phyloP scores from a whole-genome alignment of 208 protist genomes.

The Leishmania braziliensis region DNA sequence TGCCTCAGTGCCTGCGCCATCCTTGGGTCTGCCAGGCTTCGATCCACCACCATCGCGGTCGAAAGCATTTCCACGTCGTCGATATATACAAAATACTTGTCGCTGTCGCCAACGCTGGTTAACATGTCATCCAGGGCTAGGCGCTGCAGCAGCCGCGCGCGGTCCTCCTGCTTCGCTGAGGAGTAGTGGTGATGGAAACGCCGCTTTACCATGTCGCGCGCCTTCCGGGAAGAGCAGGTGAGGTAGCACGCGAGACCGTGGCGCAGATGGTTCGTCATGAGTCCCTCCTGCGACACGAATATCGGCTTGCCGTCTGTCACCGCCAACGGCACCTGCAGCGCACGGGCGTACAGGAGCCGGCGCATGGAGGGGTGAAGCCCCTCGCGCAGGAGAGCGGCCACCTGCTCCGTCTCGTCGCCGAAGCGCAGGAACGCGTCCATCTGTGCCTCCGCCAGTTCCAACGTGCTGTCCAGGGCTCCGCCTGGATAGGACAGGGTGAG shows the following conservation, averaged over 20 bases:
- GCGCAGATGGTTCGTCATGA: slow-evolving; percentile 37
- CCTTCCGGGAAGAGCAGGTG: slow-evolving; percentile 56
- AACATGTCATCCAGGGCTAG: slow-evolving; percentile 54
- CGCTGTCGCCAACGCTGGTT: slow-evolving; percentile 69
- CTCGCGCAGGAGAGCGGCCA: slow-evolving; percentile 51
- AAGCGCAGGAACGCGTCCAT: slow-evolving; percentile 55
- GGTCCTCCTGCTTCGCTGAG: slow-evolving; percentile 44
- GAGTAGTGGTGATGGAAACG: slow-evolving; percentile 66
- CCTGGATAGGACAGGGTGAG: slow-evolving; percentile 16
- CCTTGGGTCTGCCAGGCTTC: slow-evolving; percentile 56
- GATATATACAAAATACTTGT: slow-evolving; percentile 85
- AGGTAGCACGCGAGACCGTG: slow-evolving; percentile 42
- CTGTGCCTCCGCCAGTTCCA: slow-evolving; percentile 55
- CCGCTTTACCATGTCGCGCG: slow-evolving; percentile 62
- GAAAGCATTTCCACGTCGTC: slow-evolving; percentile 71
- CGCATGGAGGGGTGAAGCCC: slow-evolving; percentile 73
- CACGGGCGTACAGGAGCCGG: slow-evolving; percentile 81
- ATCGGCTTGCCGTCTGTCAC: slow-evolving; percentile 70
- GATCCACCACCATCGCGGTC: slow-evolving; percentile 69
- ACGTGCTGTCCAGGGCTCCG: slow-evolving; percentile 40
- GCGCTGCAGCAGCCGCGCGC: slow-evolving; percentile 59
- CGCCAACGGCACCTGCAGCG: slow-evolving; percentile 58
- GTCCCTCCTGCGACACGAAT: slow-evolving; percentile 40
- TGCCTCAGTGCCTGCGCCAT: slow-evolving; percentile 58
- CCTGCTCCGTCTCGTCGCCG: slow-evolving; percentile 39